Evolutionary conservation across 352 stramenopile genomes (phyloP), one percentile per base, ranked within the genome.

Genomic region (Pythium periplocum): DNA sequence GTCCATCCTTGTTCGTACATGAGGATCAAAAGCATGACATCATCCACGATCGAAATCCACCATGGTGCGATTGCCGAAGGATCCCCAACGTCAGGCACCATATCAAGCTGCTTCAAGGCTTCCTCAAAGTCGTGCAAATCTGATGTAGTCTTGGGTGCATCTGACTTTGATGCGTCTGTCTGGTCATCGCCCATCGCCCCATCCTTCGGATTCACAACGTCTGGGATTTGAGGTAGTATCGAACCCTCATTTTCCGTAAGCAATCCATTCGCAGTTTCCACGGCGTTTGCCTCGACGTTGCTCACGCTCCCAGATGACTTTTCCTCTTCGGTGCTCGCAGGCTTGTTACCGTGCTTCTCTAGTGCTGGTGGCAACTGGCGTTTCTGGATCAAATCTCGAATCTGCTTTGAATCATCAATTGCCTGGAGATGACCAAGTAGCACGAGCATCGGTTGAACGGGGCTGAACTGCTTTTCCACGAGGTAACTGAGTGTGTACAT

Each of bases 21-120:
- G 49, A 76, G 77, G 17, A 92, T 58, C 37, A 95, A 47, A 9
- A 95, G 59, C 31, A 86, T 54, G 12, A 90, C 65, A 44, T 95
- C 85, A 53, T 95, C 85, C 3, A 90, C 62, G 30, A 85, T 42
- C 12, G 81, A 73, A 41, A 87, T 71, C 85, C 85, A 95, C 85
- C 85, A 95, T 17, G 77, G 72, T 2, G 73, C 67, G 0, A 92
- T 69, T 1, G 55, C 12, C 12, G 68, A 53, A 2, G 67, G 35
- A 6, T 53, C 57, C 9, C 68, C 62, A 0, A 88, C 37, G 32
- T 68, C 55, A 1, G 66, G 61, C n/a, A 92, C 53, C 7, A 45
- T 41, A 52, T 70, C 71, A 11, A 92, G 60, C 0, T 71, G 71
- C 2, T 44, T 45, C 40, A 92, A 60, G 11, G 78, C 78, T 4